phyloP scores from a whole-genome alignment of 1,284 basidiomycete genomes.

The Sphaerobolus stellatus region DNA sequence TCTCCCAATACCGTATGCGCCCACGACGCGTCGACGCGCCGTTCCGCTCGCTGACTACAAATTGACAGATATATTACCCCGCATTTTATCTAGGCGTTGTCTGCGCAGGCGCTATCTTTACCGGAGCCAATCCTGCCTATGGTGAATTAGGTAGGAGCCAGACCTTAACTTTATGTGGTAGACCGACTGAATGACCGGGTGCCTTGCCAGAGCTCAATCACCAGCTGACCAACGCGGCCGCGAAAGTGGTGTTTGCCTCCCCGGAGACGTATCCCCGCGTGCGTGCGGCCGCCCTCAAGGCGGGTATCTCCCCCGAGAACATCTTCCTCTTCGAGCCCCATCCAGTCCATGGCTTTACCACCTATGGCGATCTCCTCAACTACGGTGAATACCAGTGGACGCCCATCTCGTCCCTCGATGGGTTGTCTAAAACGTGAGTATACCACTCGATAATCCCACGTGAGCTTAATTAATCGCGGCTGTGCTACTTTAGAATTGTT shows the following conservation, averaged over 20 bases:
- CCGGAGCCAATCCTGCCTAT: conserved; percentile 16
- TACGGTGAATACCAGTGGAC: conserved; percentile 17
- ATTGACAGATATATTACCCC: conserved; percentile 10
- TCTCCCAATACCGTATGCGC: conserved; percentile 12
- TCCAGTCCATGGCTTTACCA: conserved; percentile 9
- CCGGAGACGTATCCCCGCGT: conserved; percentile 11
- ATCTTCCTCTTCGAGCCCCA: conserved; percentile 12
- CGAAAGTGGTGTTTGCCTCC: conserved; percentile 16
- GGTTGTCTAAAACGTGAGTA: conserved; percentile 11
- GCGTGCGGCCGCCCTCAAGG: conserved; percentile 6
- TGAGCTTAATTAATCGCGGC: not conserved
- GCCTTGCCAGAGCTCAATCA: conserved; percentile 13
- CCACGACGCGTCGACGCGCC: not conserved
- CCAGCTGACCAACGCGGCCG: conserved; percentile 16
- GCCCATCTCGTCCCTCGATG: conserved; percentile 7
- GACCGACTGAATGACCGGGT: not conserved
- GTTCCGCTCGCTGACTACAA: not conserved
- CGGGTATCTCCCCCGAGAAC: conserved; percentile 11
- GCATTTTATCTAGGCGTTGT: conserved; percentile 17
- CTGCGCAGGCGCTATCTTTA: conserved; percentile 17
- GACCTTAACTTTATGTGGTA: not conserved
- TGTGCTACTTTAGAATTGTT: conserved; percentile 9
- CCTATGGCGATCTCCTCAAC: conserved; percentile 12
- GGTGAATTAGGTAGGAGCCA: conserved; percentile 9
- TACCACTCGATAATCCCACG: not conserved